These are phyloP conservation scores for Pleurotus tuber-regium DNA, from an alignment of 768 basidiomycete species.

Conservation along the genomic window DNA sequence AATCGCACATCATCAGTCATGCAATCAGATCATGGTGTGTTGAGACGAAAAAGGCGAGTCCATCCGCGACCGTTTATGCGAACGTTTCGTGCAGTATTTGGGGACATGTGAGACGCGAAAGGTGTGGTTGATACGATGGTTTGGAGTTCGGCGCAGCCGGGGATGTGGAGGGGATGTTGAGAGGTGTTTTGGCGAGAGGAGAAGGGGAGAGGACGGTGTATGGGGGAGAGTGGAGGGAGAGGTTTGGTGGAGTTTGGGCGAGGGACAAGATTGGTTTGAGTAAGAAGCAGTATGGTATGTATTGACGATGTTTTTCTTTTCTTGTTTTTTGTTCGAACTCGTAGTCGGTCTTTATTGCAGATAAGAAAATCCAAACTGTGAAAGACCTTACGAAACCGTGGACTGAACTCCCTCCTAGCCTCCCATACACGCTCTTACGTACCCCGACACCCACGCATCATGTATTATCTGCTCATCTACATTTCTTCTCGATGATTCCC, in stretches of 20 bases:
- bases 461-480: constrained; percentile 45
- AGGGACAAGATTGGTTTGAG: constrained; percentile 77
- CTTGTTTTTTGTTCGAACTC: too few relatives aligned
- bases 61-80: constrained; percentile 66
- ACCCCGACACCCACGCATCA: too few relatives aligned
- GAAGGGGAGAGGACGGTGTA: constrained; percentile 7
- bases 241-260: constrained; percentile 76
- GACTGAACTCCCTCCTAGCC: too few relatives aligned
- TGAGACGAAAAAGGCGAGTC: too few relatives aligned
- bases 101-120: constrained; percentile 54
- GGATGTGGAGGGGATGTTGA: constrained; percentile 71
- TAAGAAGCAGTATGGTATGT: constrained; percentile 49
- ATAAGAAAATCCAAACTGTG: constrained; percentile 52
- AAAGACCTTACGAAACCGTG: constrained; percentile 77
- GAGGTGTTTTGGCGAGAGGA: constrained; percentile 45
- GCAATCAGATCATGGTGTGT: too few relatives aligned
- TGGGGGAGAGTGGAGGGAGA: constrained; percentile 7
- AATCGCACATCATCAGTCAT: too few relatives aligned
- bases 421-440: too few relatives aligned
- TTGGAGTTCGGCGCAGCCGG: constrained; percentile 85
- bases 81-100: constrained; percentile 60
- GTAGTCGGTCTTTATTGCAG: constrained; percentile 17
- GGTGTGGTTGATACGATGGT: constrained; percentile 82
- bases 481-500: constrained; percentile 55
- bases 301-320: constrained; percentile 48